Conservation (phyloP, 2,329 filamentous ascomycete genomes). For the Hirsutella minnesotensis region DNA sequence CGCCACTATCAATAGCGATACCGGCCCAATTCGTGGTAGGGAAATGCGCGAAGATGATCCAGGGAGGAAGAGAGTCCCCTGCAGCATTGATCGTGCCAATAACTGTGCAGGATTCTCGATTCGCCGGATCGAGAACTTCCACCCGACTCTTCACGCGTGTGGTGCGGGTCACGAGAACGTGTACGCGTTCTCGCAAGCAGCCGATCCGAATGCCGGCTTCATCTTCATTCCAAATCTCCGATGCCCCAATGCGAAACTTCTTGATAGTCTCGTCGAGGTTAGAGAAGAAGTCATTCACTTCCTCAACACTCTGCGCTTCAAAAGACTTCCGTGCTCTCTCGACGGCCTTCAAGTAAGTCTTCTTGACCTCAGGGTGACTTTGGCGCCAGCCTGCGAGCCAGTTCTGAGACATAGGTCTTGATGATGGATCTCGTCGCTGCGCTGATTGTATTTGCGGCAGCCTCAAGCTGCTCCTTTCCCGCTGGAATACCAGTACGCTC, state of each 20-base stretch:
- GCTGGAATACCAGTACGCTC: not conserved
- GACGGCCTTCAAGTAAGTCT: not conserved
- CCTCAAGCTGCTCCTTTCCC: not conserved
- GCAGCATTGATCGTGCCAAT: not conserved
- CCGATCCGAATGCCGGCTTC: not conserved
- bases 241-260: not conserved
- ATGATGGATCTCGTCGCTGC: not conserved
- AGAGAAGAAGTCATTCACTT: not conserved
- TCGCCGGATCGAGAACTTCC: not conserved
- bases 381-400: not conserved
- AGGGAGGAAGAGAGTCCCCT: not conserved
- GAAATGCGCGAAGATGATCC: not conserved
- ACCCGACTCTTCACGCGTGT: not conserved
- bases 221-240: not conserved
- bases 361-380: not conserved
- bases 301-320: not conserved
- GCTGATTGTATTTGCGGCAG: not conserved
- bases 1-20: not conserved
- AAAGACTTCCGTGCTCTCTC: not conserved
- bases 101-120: not conserved
- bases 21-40: not conserved
- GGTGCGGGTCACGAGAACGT: not conserved
- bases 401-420: not conserved
- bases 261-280: not conserved
- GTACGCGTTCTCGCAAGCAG: not conserved